Evolutionary conservation across 495 filamentous ascomycete genomes (phyloP).

Genomic region (Hypoxylon intermedium): DNA sequence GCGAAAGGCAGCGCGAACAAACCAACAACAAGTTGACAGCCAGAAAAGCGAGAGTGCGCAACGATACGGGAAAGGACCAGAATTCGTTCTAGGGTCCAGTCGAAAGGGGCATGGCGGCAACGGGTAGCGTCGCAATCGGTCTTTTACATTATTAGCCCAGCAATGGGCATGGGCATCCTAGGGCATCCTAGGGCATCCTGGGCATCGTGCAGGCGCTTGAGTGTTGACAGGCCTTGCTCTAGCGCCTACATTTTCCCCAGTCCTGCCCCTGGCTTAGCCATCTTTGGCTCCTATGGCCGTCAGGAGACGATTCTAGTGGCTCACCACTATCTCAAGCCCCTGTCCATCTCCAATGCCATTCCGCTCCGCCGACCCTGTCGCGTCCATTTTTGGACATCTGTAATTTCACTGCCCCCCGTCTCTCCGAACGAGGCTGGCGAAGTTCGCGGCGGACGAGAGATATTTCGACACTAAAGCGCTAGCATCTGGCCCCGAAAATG

Average conservation of each 20-base stretch:
- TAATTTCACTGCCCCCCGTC: slow-evolving; percentile 31
- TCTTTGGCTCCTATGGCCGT: slow-evolving; percentile 17
- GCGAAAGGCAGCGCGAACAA: slow-evolving; percentile 25
- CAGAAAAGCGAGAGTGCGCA: slow-evolving; percentile 17
- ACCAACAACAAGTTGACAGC: slow-evolving; percentile 19
- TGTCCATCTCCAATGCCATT: slow-evolving; percentile 29
- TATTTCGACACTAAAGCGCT: slow-evolving; percentile 3
- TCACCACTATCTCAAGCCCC: slow-evolving; percentile 16
- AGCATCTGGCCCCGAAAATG: background rate
- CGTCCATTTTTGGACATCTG: slow-evolving; percentile 21
- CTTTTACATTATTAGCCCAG: slow-evolving; percentile 36
- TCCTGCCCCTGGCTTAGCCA: slow-evolving; percentile 11
- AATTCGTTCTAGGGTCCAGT: slow-evolving; percentile 22
- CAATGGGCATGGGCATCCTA: slow-evolving; percentile 13
- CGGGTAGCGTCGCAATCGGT: slow-evolving; percentile 36
- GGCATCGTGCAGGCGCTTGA: slow-evolving; percentile 18
- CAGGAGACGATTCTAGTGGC: slow-evolving; percentile 22
- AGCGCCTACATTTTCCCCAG: slow-evolving; percentile 23
- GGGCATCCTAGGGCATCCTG: slow-evolving; percentile 13
- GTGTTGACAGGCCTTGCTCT: slow-evolving; percentile 25
- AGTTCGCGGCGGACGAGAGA: slow-evolving; percentile 2
- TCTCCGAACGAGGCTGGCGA: slow-evolving; percentile 14
- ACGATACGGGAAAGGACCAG: slow-evolving; percentile 25
- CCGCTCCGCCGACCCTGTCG: slow-evolving; percentile 13
- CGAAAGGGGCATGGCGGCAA: slow-evolving; percentile 38